Percentiles rank a stretch among this genome's conserved stretches.
Conservation (phyloP, 192 early-diverging fungal genomes). For the Phlyctochytrium bullatum region DNA sequence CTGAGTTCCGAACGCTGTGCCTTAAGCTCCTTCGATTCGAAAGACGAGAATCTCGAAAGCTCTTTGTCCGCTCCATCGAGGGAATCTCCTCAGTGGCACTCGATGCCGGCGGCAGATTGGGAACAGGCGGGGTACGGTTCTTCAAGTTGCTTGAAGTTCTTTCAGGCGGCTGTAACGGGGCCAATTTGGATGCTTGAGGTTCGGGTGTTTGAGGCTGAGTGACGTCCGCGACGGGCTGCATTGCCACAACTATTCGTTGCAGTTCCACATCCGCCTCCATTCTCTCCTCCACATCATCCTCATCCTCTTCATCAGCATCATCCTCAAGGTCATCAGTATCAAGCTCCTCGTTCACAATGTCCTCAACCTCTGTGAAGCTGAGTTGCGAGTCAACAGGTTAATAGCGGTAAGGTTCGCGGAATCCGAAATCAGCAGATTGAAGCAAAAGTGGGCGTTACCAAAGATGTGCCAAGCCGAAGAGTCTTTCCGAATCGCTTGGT, state of each 20-base stretch:
- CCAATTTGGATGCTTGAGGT: no score
- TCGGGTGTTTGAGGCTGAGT: no score
- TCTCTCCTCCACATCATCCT: background rate
- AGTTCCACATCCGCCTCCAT: background rate
- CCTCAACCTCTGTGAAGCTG: constrained; percentile 31
- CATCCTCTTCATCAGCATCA: background rate
- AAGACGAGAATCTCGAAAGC: constrained; percentile 5
- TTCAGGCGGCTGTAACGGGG: no score
- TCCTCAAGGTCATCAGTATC: constrained; percentile 17
- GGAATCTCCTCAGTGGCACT: no score
- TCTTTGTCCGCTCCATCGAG: no score
- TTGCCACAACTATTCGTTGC: no score
- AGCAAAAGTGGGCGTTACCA: constrained; percentile 8
- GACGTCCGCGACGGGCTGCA: no score
- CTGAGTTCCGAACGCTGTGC: constrained; percentile 6
- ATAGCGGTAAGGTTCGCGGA: background rate
- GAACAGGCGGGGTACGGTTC: no score
- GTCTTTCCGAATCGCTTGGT: constrained; percentile 17
- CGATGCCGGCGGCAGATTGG: no score
- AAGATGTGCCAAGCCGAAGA: constrained; percentile 27
- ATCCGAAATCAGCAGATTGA: constrained; percentile 8
- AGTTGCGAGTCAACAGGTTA: background rate
- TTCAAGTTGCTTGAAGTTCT: no score
- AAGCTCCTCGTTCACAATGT: constrained; percentile 21
- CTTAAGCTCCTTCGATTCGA: constrained; percentile 12